Conservation (phyloP, 2,329 filamentous ascomycete species). For the Aureobasidium subglaciale region DNA sequence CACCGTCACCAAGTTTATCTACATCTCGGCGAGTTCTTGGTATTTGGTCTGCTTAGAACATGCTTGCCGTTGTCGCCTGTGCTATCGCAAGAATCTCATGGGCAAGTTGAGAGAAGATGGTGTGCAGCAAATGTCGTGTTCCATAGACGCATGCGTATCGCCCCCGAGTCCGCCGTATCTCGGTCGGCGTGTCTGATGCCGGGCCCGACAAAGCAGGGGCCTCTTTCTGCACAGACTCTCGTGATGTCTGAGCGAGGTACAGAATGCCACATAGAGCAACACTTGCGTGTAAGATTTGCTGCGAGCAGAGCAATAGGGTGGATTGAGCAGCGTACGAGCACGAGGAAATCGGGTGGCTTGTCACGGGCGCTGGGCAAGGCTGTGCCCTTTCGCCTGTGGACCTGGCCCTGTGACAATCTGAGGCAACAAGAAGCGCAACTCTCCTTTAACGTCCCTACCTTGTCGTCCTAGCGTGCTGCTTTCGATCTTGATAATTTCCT, state of each 20-base stretch:
- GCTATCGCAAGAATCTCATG: not conserved
- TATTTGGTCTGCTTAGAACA: too few species aligned
- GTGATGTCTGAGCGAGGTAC: not conserved
- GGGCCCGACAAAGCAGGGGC: not conserved
- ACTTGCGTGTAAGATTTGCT: not conserved
- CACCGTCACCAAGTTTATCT: not conserved
- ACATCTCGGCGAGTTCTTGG: not conserved
- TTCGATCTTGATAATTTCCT: not conserved
- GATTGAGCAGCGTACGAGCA: too few species aligned
- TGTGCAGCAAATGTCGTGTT: too few species aligned
- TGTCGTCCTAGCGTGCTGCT: not conserved
- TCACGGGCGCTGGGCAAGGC: not conserved
- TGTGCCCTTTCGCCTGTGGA: not conserved
- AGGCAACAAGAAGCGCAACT: slow-evolving; percentile 8
- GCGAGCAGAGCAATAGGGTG: not conserved
- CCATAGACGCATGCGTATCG: not conserved
- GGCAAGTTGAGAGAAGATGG: not conserved
- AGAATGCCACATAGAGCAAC: not conserved
- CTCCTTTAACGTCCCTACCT: slow-evolving; percentile 7
- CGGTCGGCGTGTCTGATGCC: not conserved
- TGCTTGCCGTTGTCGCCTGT: not conserved
- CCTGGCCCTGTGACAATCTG: not conserved
- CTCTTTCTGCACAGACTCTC: not conserved
- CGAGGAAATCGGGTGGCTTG: too few species aligned
- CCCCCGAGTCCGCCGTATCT: not conserved